Evolutionary conservation across 2,329 filamentous ascomycete species (phyloP).

Genomic region (Trichoderma koningii): DNA sequence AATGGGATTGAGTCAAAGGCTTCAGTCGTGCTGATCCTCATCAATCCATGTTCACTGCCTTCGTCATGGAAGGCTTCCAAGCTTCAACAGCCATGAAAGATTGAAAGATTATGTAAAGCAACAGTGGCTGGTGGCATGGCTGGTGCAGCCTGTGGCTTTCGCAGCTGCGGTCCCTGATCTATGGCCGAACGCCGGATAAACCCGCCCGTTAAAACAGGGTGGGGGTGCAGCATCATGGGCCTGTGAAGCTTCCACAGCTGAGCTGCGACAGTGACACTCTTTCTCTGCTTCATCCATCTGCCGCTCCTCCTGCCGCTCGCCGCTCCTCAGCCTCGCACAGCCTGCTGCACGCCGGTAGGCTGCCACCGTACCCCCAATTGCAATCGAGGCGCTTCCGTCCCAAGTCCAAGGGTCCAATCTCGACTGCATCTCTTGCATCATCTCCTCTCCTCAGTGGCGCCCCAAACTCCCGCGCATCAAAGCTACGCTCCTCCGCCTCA

Average conservation of each 20-base stretch:
- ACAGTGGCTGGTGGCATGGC: neutral
- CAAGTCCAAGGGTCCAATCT: neutral
- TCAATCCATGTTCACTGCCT: too few species aligned
- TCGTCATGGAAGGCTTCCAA: too few species aligned
- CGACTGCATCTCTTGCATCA: neutral
- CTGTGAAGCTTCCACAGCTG: conserved; percentile 26
- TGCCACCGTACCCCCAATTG: conserved; percentile 27
- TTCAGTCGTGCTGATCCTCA: too few species aligned
- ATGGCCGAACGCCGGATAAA: conserved; percentile 26
- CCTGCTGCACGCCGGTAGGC: conserved; percentile 21
- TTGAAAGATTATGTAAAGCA: too few species aligned
- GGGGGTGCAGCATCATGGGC: conserved; percentile 27
- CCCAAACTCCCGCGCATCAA: conserved; percentile 8
- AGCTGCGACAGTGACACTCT: conserved; percentile 28
- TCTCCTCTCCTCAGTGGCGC: conserved; percentile 2
- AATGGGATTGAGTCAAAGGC: too few species aligned
- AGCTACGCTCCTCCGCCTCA: conserved; percentile 31
- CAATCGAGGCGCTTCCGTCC: too few species aligned
- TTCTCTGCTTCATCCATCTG: conserved; percentile 20
- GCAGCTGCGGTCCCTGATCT: conserved; percentile 15
- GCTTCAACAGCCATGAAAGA: too few species aligned
- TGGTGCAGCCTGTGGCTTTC: neutral
- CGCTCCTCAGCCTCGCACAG: conserved; percentile 25
- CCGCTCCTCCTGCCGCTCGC: neutral
- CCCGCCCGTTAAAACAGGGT: conserved; percentile 10